Base-by-base conservation (phyloP, 2,329 filamentous ascomycete genomes). In the Verticillium tricorpus region DNA sequence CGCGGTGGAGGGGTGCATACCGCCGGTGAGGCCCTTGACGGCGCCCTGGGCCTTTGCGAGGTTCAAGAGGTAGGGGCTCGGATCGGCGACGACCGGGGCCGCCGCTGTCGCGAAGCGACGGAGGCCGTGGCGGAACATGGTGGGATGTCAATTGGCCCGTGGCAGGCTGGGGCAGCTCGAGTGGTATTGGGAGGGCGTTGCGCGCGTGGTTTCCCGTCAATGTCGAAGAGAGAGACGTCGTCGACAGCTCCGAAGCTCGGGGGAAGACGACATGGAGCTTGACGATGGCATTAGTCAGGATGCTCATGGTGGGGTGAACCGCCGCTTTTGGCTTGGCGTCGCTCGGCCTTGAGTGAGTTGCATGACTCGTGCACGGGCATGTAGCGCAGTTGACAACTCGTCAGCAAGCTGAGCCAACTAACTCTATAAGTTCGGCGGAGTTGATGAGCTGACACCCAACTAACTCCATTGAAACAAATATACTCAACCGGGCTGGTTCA, bases 41-140 rank as follows among this genome's bases (percentile, higher is more conserved):
- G 92, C 78, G 61, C 91, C 90, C 75, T 97, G 93, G 34, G 91
- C 91, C 72, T 87, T 87, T 52, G 92, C 92, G 63, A 97, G 87
- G 65, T 84, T 84, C 64, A 94, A 80, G 32, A 87, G 87, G 71
- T 91, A 86, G 56, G 84, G 71, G 74, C 80, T 79, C 45, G 82
- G 81, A 54, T 74, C 73, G 61, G 74, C 74, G 8, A 75, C 74
- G 59, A 77, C 74, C 63, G 77, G 78, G 63, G 77, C 77, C 63
- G 86, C 85, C 63, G 85, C 85, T 25, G 85, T 85, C 61, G 86
- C 83, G 69, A 95, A 89, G 64, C 85, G 84, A 70, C 89, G 85
- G 65, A 87, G 81, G 70, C 85, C 85, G 64, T 86, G 86, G 70
- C 88, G 85, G 69, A 92, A 35, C 90, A 93, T 93, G 56, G 58